Base-by-base conservation (phyloP, 1,284 basidiomycete genomes). In the Caloboletus firmus region DNA sequence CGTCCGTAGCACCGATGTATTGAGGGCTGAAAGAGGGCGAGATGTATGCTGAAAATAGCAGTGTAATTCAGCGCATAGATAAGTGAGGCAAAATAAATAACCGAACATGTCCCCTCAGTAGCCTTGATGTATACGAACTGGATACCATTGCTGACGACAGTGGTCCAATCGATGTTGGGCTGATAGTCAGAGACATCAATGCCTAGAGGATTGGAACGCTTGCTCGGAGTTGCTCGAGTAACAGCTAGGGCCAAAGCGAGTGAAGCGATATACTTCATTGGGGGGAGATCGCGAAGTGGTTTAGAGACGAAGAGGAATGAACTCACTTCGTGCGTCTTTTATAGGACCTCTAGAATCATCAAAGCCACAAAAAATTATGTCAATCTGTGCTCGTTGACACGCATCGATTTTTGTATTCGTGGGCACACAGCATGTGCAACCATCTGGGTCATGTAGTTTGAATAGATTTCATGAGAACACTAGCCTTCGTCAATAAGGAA, bases 51-150 rank as follows among this genome's bases (percentile, higher is more conserved):
- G 9, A 26, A 49, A 34, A 13, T 2, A n/a, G 13, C 1, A 30
- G n/a, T 17, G 4, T 24, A 8, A 32, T 8, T 65, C 10, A 54
- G 32, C 10, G 44, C 11, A 32, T 1, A 9, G 30, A 31, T 26
- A 20, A 41, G 20, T 45, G 5, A 41, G 12, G 17, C 0, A 22
- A 46, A 49, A 7, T 10, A 28, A 24, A 51, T 37, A 20, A 36
- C 68, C 59, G 55, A 47, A 85, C 77, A 68, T 37, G 80, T 85
- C 15, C 83, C 83, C 64, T 89, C 84, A 6, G 85, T 89, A 13
- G 84, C 86, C 66, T 89, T 88, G 77, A 88, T 85, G 63, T 78
- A 86, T 11, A 75, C 82, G 60, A 87, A 89, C 15, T 73, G 56
- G 41, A 85, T 68, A 5, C 84, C 84, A 56, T 82, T 82, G n/a